These are phyloP conservation scores for Rehmannia glutinosa DNA, from an alignment of 257 asterid genomes.

Conservation along the genomic window DNA sequence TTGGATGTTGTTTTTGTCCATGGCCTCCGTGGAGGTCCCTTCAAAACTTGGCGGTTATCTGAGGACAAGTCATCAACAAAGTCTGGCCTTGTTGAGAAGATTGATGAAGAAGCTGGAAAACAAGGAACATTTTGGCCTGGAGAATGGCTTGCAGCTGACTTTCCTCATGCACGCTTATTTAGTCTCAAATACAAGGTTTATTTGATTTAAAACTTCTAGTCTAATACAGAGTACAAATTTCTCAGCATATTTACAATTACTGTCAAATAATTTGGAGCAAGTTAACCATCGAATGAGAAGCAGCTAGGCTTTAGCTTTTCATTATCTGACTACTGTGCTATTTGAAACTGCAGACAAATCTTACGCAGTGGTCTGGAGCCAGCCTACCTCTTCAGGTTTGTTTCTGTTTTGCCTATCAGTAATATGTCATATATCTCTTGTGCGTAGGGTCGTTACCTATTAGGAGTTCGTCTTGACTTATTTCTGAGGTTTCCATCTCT, in stretches of 20 bases:
- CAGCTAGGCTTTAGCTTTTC: not conserved
- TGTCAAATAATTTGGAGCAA: not conserved
- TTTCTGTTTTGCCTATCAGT: not conserved
- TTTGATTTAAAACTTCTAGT: conserved; percentile 1
- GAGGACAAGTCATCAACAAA: conserved; percentile 96
- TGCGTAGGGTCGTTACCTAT: not conserved
- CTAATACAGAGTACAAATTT: not conserved
- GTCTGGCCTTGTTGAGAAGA: conserved; percentile 99
- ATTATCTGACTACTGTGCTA: conserved; percentile 14
- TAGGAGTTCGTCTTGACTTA: conserved; percentile 4
- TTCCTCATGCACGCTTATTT: conserved; percentile 91
- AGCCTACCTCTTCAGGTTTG: conserved; percentile 98
- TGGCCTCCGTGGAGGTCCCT: conserved; percentile 99
- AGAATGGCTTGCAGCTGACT: conserved; percentile 96
- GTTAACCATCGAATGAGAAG: not conserved
- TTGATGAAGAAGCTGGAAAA: conserved; percentile 97
- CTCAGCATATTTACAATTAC: conserved; percentile 4
- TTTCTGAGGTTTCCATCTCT: conserved; percentile 4
- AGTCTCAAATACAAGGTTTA: conserved; percentile 90
- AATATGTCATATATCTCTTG: not conserved
- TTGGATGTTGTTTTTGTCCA: conserved; percentile 90
- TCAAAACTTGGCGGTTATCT: conserved; percentile 95
- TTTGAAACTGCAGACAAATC: conserved; percentile 75
- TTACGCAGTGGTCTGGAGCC: conserved; percentile 99
- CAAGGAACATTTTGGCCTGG: conserved; percentile 99